A percentile compares a stretch with the other conserved stretches of the same genome.
phyloP scores from a whole-genome alignment of 768 basidiomycete genomes.

The Russula olivacea region DNA sequence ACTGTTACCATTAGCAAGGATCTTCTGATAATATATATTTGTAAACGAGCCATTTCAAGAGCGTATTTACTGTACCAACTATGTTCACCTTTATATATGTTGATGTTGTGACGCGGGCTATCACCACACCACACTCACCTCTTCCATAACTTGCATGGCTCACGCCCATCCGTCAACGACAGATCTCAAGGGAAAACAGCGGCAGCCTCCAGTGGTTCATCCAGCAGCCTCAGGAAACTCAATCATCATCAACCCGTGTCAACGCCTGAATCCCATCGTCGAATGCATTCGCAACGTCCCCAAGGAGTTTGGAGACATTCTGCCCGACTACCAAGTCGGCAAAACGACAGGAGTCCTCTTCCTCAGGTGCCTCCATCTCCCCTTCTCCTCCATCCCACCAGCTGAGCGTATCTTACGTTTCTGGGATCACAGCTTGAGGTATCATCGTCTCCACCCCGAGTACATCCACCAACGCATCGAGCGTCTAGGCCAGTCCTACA shows the following conservation, averaged over 20 bases:
- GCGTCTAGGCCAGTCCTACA: constrained; percentile 75
- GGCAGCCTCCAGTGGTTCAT: constrained; percentile 33
- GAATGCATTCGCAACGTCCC: constrained; percentile 81
- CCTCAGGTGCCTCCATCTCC: constrained; percentile 54
- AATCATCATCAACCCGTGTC: constrained; percentile 23
- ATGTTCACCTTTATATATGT: too few species aligned
- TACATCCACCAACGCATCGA: constrained; percentile 91
- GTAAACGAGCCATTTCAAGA: not conserved
- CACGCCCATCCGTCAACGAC: not conserved
- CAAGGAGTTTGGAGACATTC: constrained; percentile 92
- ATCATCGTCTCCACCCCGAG: constrained; percentile 95
- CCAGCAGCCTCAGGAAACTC: not conserved
- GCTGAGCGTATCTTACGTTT: not conserved
- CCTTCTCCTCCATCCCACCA: not conserved
- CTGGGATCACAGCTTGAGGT: constrained; percentile 58
- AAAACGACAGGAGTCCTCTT: constrained; percentile 88
- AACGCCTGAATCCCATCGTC: constrained; percentile 84
- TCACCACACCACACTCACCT: not conserved
- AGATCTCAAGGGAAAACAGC: constrained; percentile 1
- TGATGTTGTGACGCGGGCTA: too few species aligned
- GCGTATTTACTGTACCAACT: too few species aligned
- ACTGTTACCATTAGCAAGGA: not conserved
- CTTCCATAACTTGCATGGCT: not conserved
- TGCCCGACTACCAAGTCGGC: constrained; percentile 93
- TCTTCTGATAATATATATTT: not conserved